Base-by-base conservation (phyloP, 371 early-diverging fungal species). In the Mortierella sp. region DNA sequence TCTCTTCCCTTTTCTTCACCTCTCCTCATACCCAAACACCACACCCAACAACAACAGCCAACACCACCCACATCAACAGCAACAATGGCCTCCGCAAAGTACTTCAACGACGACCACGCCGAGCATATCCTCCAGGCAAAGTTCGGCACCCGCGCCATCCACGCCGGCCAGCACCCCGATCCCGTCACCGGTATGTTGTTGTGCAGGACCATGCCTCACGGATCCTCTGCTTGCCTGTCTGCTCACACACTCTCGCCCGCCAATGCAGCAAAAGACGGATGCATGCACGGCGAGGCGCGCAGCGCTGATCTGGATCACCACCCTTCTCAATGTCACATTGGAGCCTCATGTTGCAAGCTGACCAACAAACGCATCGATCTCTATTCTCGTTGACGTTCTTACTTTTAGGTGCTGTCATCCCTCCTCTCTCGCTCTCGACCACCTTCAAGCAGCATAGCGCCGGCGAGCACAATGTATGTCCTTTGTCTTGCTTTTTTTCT, bases 361-460 rank as follows among this genome's bases (percentile, higher is more conserved):
- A 54, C 57, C 5, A 54, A n/a, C 28, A n/a, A 13, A 40, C 8
- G 43, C 28, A 67, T 31, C 28, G 4, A 11, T 19, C 8, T 54
- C 53, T 40, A 40, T 40, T 53, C 26, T 21, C 3, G 0, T 40
- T 71, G 53, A 37, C 54, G 72, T 6, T 6, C 54, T 10, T 43
- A 14, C 19, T 40, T 40, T 31, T 73, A 85, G 92, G 92, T 72
- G 99, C 99, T 59, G 98, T 99, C 16, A 98, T 99, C 78, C 98
- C 99, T 59, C 93, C 99, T 13, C 92, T 99, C 71, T 96, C 96
- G 46, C 93, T 99, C 72, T 97, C 98, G 3, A 99, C 99, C 51
- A 99, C 99, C 24, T 99, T 97, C 88, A 95, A 95, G 89, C 98
- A 99, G 90, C 90, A 92, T 37, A 93, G 94, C 55, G 96, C 97